phyloP scores from a whole-genome alignment of 106 monocot genomes.

The Dendrobium huoshanense region DNA sequence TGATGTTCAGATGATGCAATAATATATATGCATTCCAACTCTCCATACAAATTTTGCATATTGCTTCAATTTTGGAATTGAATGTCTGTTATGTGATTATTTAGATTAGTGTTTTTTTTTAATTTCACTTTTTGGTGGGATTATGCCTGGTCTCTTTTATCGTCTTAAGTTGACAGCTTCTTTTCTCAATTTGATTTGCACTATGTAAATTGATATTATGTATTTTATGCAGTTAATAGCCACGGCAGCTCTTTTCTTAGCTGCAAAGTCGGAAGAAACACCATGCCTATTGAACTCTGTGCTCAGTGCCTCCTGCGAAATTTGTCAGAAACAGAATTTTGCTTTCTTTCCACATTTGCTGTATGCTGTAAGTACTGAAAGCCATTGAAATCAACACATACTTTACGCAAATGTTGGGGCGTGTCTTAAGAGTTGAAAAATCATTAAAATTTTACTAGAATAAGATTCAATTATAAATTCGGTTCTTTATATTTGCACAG shows the following conservation, averaged over 20 bases:
- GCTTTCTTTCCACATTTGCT: constrained; percentile 41
- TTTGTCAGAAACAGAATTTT: constrained; percentile 52
- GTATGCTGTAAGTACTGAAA: constrained; percentile 44
- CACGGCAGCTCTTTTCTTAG: constrained; percentile 80
- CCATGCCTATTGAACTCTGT: constrained; percentile 70
- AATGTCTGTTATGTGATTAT: too few relatives aligned
- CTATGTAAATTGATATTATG: neutral
- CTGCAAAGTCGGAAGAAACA: constrained; percentile 87
- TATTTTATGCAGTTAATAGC: constrained; percentile 66
- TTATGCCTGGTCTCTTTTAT: neutral
- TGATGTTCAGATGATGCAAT: too few relatives aligned
- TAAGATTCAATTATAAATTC: neutral
- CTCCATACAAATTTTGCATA: too few relatives aligned
- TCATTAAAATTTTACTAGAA: neutral
- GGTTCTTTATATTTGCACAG: neutral
- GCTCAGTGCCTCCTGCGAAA: constrained; percentile 62
- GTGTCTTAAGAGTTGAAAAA: neutral
- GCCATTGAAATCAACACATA: neutral
- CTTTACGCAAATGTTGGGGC: neutral
- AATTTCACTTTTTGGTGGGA: neutral
- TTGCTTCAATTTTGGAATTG: too few relatives aligned
- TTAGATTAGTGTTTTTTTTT: too few relatives aligned
- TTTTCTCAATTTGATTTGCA: neutral
- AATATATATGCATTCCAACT: too few relatives aligned
- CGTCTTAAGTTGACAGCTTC: neutral